Percentiles rank a stretch among this genome's conserved stretches.
phyloP scores from a whole-genome alignment of 2,329 filamentous ascomycete genomes.

The Xylariaceae sp. region DNA sequence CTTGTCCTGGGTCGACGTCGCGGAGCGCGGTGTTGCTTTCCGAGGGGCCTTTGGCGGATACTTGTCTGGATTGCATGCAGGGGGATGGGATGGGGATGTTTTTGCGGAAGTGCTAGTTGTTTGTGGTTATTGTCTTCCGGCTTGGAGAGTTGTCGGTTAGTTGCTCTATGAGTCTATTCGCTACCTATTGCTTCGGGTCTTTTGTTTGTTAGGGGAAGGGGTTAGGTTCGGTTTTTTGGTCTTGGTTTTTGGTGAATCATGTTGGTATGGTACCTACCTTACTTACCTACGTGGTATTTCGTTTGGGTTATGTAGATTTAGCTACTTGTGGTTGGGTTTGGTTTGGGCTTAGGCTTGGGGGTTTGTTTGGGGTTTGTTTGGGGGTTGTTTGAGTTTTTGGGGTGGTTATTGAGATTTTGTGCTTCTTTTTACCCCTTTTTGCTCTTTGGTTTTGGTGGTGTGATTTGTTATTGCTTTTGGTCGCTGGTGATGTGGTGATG shows the following conservation, averaged over 20 bases:
- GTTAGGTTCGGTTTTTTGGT: not conserved
- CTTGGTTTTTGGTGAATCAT: not conserved
- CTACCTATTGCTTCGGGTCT: not conserved
- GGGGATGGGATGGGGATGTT: slow-evolving; percentile 22
- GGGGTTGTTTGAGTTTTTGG: no score
- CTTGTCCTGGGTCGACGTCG: slow-evolving; percentile 22
- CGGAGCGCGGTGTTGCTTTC: slow-evolving; percentile 18
- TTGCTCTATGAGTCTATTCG: no score
- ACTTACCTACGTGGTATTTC: not conserved
- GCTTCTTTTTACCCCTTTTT: no score
- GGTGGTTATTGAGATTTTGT: no score
- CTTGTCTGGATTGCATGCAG: slow-evolving; percentile 26
- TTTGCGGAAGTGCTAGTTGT: slow-evolving; percentile 22
- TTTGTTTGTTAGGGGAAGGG: no score
- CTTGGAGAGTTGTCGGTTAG: no score
- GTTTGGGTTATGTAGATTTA: not conserved
- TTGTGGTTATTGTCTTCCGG: not conserved
- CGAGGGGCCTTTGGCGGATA: slow-evolving; percentile 23
- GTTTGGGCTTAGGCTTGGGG: no score
- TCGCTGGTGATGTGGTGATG: no score
- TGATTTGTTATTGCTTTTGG: no score
- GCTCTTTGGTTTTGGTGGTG: no score
- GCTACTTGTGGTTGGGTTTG: no score
- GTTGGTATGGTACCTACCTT: not conserved
- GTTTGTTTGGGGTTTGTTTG: no score